Evolutionary conservation across 2,329 filamentous ascomycete species (phyloP).

Genomic region (Fusarium armeniacum): DNA sequence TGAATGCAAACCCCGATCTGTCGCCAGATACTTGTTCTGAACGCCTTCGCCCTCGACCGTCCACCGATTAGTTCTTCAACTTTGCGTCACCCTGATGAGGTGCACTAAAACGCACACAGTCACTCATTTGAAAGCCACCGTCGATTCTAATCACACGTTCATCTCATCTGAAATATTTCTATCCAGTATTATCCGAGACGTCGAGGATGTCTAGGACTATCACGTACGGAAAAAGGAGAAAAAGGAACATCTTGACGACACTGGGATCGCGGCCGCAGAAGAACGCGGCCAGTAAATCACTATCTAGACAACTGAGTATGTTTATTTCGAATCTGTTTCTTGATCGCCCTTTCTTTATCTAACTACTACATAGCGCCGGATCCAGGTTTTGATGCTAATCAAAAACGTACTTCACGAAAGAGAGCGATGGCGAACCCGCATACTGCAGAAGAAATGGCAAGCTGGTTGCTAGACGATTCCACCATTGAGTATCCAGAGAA

Average conservation of each 20-base stretch:
- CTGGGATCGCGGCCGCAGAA: conserved; percentile 50
- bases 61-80: background rate
- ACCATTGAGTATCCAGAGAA: conserved; percentile 20
- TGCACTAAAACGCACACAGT: conserved; percentile 5
- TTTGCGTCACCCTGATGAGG: conserved; percentile 17
- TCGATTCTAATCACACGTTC: background rate
- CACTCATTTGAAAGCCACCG: background rate
- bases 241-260: conserved; percentile 48
- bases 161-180: background rate
- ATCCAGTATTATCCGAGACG: background rate
- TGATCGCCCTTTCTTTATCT: background rate
- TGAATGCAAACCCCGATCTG: conserved; percentile 1
- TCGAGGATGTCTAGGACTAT: conserved; percentile 46
- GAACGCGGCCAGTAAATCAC: conserved; percentile 30
- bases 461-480: conserved; percentile 50
- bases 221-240: conserved; percentile 53
- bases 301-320: conserved; percentile 41
- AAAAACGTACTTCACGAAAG: conserved; percentile 30
- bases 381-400: conserved; percentile 5
- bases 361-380: conserved; percentile 13
- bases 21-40: background rate
- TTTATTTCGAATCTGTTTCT: background rate
- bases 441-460: conserved; percentile 51
- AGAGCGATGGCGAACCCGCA: conserved; percentile 14
- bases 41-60: conserved; percentile 3